These are phyloP conservation scores for Poteriospumella lacustris DNA, from an alignment of 108 stramenopile genomes.

Conservation along the genomic window DNA sequence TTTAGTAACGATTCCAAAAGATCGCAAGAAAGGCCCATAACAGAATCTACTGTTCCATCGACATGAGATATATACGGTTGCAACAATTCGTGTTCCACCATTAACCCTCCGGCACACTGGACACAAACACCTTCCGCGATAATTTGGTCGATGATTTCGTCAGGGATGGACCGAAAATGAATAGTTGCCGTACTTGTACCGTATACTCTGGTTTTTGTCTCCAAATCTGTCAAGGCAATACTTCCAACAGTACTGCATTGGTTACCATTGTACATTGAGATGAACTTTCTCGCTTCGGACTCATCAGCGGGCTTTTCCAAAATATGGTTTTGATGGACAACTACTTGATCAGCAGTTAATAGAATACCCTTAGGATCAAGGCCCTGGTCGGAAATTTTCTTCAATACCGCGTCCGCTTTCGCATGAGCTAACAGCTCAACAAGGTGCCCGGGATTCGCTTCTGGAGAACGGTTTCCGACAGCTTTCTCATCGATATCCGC, in stretches of 20 bases:
- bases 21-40: conserved; percentile 37
- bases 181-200: conserved; percentile 38
- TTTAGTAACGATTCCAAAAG: neutral
- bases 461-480: conserved; percentile 32
- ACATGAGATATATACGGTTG: conserved; percentile 37
- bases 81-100: conserved; percentile 41
- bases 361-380: conserved; percentile 19
- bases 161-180: conserved; percentile 31
- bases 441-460: conserved; percentile 31
- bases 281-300: conserved; percentile 30
- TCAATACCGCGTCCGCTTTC: conserved; percentile 38
- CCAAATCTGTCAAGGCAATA: conserved; percentile 34
- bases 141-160: conserved; percentile 33
- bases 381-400: conserved; percentile 23
- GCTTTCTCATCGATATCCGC: conserved; percentile 45
- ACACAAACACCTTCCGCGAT: conserved; percentile 29
- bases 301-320: conserved; percentile 39
- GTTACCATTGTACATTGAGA: neutral
- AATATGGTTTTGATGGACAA: conserved; percentile 35
- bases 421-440: conserved; percentile 35
- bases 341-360: conserved; percentile 43
- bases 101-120: conserved; percentile 39
- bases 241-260: conserved; percentile 38
- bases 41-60: conserved; percentile 39
- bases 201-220: conserved; percentile 22